phyloP scores from a whole-genome alignment of 2,329 filamentous ascomycete genomes.

The Didymellaceae sp. region DNA sequence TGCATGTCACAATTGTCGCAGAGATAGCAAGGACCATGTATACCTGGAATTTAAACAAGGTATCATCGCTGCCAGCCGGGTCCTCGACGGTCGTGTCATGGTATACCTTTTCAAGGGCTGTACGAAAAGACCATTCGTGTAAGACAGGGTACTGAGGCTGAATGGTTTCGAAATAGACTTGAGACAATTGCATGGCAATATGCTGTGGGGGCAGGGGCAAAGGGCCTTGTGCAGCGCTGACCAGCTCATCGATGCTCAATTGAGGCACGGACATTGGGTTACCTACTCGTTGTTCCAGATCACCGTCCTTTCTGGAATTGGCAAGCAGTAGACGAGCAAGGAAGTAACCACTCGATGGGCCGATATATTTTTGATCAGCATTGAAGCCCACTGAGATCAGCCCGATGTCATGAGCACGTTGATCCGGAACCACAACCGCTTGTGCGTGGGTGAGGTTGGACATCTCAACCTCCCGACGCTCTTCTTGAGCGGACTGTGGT shows the following conservation, averaged over 20 bases:
- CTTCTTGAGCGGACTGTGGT: no score
- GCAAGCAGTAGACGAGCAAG: slow-evolving; percentile 59
- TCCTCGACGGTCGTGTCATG: no score
- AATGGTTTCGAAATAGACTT: slow-evolving; percentile 58
- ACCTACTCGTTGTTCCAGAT: background rate
- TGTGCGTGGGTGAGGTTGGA: background rate
- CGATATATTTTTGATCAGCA: slow-evolving; percentile 60
- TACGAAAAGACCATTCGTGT: slow-evolving; percentile 48
- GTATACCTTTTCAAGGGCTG: no score
- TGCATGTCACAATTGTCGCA: slow-evolving; percentile 54
- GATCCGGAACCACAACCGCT: background rate
- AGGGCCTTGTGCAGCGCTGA: slow-evolving; percentile 11
- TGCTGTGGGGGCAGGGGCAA: slow-evolving; percentile 33
- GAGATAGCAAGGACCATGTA: slow-evolving; percentile 62
- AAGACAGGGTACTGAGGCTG: slow-evolving; percentile 60
- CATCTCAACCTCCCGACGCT: background rate
- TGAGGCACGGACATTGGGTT: background rate
- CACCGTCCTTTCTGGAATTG: slow-evolving; percentile 23
- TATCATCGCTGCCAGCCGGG: no score
- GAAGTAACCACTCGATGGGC: slow-evolving; percentile 63
- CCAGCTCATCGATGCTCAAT: slow-evolving; percentile 17
- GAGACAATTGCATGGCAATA: slow-evolving; percentile 52
- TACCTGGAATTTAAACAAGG: no score
- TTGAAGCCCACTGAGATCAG: slow-evolving; percentile 59
- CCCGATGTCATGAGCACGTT: slow-evolving; percentile 57